Percentiles rank a stretch among this genome's conserved stretches.
Conservation (phyloP, 345 rosid genomes). For the Salix caprea region DNA sequence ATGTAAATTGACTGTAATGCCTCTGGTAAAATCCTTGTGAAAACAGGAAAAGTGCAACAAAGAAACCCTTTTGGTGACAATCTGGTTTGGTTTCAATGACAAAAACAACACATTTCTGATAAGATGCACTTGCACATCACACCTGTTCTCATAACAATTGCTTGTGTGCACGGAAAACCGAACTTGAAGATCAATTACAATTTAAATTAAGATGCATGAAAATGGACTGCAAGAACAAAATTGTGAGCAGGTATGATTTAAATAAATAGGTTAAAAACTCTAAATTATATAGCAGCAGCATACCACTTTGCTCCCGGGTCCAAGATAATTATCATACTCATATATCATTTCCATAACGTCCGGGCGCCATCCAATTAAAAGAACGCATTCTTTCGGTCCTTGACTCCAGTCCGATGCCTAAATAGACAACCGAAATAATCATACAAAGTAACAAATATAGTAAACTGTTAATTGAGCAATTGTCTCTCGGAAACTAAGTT, state of each 20-base stretch:
- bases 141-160: not conserved
- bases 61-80: not conserved
- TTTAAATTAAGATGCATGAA: not conserved
- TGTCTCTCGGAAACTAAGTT: not conserved
- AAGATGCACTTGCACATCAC: not conserved
- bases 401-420: slow-evolving; percentile 61
- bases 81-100: not conserved
- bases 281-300: slow-evolving; percentile 15
- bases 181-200: not conserved
- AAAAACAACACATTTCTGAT: not conserved
- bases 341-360: slow-evolving; percentile 82
- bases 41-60: not conserved
- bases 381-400: slow-evolving; percentile 82
- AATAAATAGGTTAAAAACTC: not conserved
- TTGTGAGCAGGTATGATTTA: not conserved
- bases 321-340: slow-evolving; percentile 94
- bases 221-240: not conserved
- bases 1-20: not conserved
- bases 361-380: slow-evolving; percentile 93
- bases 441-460: slow-evolving; percentile 9
- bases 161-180: not conserved
- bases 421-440: slow-evolving; percentile 17
- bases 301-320: slow-evolving; percentile 93
- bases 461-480: slow-evolving; percentile 8
- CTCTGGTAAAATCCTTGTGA: not conserved